A percentile compares a stretch with the other conserved stretches of the same genome.
These are phyloP conservation scores for Ceratocystis papillata DNA, from an alignment of 2,329 filamentous ascomycete genomes.

Conservation along the genomic window DNA sequence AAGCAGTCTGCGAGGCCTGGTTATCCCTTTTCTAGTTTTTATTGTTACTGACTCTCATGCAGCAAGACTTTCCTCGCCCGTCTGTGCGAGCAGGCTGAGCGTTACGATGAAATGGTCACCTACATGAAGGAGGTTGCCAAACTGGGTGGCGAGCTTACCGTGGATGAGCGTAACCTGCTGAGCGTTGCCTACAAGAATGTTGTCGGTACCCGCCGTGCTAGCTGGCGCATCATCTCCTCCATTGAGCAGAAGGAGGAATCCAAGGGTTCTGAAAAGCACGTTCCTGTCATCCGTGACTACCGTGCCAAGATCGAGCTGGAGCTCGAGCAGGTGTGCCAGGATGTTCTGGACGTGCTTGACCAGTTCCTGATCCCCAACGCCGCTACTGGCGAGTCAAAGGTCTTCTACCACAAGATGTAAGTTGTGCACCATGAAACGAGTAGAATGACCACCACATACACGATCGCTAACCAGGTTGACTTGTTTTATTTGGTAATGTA, in stretches of 20 bases:
- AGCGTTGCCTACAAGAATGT: constrained; percentile 99
- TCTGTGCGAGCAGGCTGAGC: constrained; percentile 99
- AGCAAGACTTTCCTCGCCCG: constrained; percentile 99
- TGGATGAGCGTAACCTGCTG: constrained; percentile 97
- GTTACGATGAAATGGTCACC: constrained; percentile 99
- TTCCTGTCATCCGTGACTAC: constrained; percentile 88
- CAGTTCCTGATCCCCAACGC: constrained; percentile 90
- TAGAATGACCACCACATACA: not conserved
- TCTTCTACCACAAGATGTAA: constrained; percentile 99
- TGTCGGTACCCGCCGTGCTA: constrained; percentile 92
- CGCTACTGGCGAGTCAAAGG: constrained; percentile 95
- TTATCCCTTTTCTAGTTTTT: not conserved
- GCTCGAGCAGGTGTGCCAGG: constrained; percentile 95
- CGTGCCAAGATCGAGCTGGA: constrained; percentile 96
- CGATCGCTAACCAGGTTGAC: constrained; percentile 16
- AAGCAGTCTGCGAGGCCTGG: too few species aligned
- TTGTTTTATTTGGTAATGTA: constrained; percentile 32
- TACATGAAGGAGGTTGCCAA: constrained; percentile 99
- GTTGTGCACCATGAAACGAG: constrained; percentile 32
- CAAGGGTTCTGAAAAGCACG: constrained; percentile 94
- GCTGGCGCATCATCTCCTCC: constrained; percentile 98
- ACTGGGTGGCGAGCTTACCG: constrained; percentile 65
- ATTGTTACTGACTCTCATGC: constrained; percentile 27
- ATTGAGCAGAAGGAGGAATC: constrained; percentile 99
- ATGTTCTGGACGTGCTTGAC: constrained; percentile 91